Evolutionary conservation across 495 filamentous ascomycete species (phyloP).

Genomic region (Bombardia bombarda): DNA sequence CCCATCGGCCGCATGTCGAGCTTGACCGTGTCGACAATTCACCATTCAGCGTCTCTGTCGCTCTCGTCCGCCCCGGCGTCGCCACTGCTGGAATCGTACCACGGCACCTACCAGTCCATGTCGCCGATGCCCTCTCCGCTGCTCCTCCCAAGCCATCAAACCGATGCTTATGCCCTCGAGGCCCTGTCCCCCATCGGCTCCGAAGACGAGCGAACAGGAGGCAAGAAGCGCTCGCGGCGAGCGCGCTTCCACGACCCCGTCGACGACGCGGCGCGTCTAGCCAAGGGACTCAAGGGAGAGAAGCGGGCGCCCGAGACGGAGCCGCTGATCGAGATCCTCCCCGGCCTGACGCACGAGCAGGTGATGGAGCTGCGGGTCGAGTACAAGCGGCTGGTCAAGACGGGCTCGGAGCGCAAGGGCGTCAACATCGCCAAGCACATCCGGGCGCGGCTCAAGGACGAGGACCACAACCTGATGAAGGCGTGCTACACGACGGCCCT

Average conservation of each 20-base stretch:
- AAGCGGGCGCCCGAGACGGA: constrained; percentile 57
- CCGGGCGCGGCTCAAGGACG: constrained; percentile 65
- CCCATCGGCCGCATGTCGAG: constrained; percentile 41
- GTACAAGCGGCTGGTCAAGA: constrained; percentile 84
- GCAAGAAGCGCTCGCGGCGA: constrained; percentile 42
- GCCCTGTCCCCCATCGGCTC: constrained; percentile 35
- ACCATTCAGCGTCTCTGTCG: constrained; percentile 28
- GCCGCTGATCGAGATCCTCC: constrained; percentile 74
- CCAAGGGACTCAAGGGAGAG: constrained; percentile 63
- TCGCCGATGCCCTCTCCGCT: constrained; percentile 87
- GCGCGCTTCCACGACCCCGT: constrained; percentile 68
- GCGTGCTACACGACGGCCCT: constrained; percentile 84
- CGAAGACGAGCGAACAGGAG: constrained; percentile 28
- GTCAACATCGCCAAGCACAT: constrained; percentile 97
- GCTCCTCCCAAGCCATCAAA: constrained; percentile 33
- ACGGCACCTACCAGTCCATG: constrained; percentile 89
- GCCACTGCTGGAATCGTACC: constrained; percentile 86
- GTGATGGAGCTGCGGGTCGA: constrained; percentile 74
- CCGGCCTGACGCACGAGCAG: constrained; percentile 75
- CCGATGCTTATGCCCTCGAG: constrained; percentile 22
- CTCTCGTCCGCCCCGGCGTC: constrained; percentile 60
- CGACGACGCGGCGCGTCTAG: constrained; percentile 67
- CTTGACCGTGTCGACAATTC: constrained; percentile 35
- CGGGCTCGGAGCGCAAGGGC: constrained; percentile 58
- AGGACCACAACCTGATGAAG: constrained; percentile 66